These are phyloP conservation scores for Ampelomyces quisqualis DNA, from an alignment of 2,329 filamentous ascomycete genomes.

Conservation along the genomic window DNA sequence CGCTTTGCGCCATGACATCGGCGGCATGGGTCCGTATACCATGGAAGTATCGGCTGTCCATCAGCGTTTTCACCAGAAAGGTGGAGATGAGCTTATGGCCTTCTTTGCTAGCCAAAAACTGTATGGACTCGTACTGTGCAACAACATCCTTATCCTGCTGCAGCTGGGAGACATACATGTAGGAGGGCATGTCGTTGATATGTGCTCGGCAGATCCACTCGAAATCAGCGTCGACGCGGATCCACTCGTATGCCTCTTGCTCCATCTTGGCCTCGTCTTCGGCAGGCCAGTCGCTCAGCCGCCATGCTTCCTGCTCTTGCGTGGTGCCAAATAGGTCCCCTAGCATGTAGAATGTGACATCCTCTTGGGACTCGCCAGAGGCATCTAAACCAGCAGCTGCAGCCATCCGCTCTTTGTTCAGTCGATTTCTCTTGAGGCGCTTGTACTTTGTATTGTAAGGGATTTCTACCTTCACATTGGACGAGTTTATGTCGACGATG, in stretches of 20 bases:
- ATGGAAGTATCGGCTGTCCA: constrained; percentile 91
- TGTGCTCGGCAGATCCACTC: constrained; percentile 89
- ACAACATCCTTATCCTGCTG: constrained; percentile 97
- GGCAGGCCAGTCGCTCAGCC: constrained; percentile 81
- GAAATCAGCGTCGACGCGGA: constrained; percentile 95
- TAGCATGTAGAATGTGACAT: constrained; percentile 84
- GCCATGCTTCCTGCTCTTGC: constrained; percentile 82
- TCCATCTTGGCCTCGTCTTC: constrained; percentile 91
- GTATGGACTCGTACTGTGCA: constrained; percentile 71
- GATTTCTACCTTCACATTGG: constrained; percentile 83
- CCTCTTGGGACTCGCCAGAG: constrained; percentile 65
- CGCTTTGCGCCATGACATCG: constrained; percentile 73
- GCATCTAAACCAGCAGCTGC: constrained; percentile 64
- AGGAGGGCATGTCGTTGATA: constrained; percentile 78
- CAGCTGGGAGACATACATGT: constrained; percentile 97
- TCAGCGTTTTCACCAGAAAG: constrained; percentile 82
- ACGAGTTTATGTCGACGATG: constrained; percentile 91
- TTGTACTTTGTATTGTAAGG: constrained; percentile 99
- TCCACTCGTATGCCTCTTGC: constrained; percentile 97
- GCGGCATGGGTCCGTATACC: constrained; percentile 87
- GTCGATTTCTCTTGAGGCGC: constrained; percentile 82
- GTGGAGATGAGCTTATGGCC: constrained; percentile 83
- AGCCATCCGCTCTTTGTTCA: constrained; percentile 74
- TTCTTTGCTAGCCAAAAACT: constrained; percentile 67
- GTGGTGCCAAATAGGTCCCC: constrained; percentile 84